Evolutionary conservation across 768 basidiomycete species (phyloP).

Genomic region (Rhizopogon roseolus): DNA sequence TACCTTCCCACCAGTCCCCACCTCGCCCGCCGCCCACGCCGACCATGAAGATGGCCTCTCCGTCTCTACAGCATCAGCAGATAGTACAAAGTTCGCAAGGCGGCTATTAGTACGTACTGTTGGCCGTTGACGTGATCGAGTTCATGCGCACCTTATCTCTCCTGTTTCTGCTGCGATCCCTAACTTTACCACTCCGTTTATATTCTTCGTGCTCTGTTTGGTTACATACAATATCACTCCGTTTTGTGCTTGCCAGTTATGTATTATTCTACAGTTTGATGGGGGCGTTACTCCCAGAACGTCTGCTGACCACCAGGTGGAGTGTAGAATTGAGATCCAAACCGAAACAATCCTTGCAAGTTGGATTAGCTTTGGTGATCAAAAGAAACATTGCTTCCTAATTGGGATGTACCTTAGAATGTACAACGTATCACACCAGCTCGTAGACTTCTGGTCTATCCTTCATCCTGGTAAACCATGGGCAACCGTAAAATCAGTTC

Average conservation of each 20-base stretch:
- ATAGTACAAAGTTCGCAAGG: slow-evolving; percentile 46
- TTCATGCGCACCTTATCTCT: slow-evolving; percentile 15
- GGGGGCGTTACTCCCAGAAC: no score
- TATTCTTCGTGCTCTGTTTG: slow-evolving; percentile 30
- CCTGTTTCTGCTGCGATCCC: slow-evolving; percentile 9
- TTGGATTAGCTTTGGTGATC: no score
- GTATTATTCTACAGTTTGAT: slow-evolving; percentile 17
- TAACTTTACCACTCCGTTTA: slow-evolving; percentile 21
- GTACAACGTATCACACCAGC: no score
- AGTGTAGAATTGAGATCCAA: no score
- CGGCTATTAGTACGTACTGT: slow-evolving; percentile 37
- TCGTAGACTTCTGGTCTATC: no score
- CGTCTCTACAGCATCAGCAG: slow-evolving; percentile 52
- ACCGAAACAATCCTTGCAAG: no score
- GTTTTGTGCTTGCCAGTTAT: slow-evolving; percentile 34
- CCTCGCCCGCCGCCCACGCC: slow-evolving; percentile 47
- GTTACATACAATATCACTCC: slow-evolving; percentile 28
- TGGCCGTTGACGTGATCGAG: slow-evolving; percentile 8
- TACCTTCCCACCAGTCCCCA: slow-evolving; percentile 38
- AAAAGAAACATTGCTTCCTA: no score
- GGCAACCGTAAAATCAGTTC: no score
- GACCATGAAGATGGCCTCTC: slow-evolving; percentile 49
- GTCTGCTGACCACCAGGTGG: no score
- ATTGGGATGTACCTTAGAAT: no score
- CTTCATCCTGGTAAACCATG: no score